phyloP scores from a whole-genome alignment of 2,329 filamentous ascomycete genomes.

The Magnaporthiopsis rhizophila region DNA sequence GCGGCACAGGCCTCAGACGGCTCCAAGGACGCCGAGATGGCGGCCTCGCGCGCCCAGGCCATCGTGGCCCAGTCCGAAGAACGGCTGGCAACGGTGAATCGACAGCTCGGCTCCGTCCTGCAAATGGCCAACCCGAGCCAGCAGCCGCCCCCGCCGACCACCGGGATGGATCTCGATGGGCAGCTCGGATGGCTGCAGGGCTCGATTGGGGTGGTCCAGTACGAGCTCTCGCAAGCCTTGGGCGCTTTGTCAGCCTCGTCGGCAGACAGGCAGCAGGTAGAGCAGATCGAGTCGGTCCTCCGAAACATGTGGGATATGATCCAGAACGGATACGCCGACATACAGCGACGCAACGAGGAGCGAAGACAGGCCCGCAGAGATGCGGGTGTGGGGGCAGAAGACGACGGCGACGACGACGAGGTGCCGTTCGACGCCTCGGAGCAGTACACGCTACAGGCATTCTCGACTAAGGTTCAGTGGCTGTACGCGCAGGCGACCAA shows the following conservation, averaged over 20 bases:
- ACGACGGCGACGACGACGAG: slow-evolving; percentile 56
- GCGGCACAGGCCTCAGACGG: slow-evolving; percentile 11
- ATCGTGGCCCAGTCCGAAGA: slow-evolving; percentile 36
- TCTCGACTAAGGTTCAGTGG: slow-evolving; percentile 71
- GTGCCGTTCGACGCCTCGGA: slow-evolving; percentile 45
- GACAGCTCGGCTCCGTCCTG: slow-evolving; percentile 53
- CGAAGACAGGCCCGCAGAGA: slow-evolving; percentile 44
- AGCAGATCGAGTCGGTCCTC: slow-evolving; percentile 50
- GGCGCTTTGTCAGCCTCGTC: slow-evolving; percentile 23
- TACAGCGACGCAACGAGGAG: slow-evolving; percentile 45
- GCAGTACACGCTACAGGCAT: slow-evolving; percentile 64
- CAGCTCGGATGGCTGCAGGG: slow-evolving; percentile 64
- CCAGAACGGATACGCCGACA: slow-evolving; percentile 45
- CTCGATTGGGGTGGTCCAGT: slow-evolving; percentile 43
- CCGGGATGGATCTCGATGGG: slow-evolving; percentile 50
- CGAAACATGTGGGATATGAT: slow-evolving; percentile 51
- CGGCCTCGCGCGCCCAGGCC: slow-evolving; percentile 14
- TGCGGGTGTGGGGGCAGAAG: slow-evolving; percentile 50
- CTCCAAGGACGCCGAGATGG: slow-evolving; percentile 16
- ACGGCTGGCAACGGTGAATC: slow-evolving; percentile 55
- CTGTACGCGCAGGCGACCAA: slow-evolving; percentile 69
- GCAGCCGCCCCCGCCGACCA: slow-evolving; percentile 49
- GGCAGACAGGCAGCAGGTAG: slow-evolving; percentile 31
- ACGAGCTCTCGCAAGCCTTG: slow-evolving; percentile 30
- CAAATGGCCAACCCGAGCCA: slow-evolving; percentile 37